Percentiles rank a stretch among this genome's conserved stretches.
Evolutionary conservation across 495 filamentous ascomycete species (phyloP).

Genomic region (Talaromyces ruber): DNA sequence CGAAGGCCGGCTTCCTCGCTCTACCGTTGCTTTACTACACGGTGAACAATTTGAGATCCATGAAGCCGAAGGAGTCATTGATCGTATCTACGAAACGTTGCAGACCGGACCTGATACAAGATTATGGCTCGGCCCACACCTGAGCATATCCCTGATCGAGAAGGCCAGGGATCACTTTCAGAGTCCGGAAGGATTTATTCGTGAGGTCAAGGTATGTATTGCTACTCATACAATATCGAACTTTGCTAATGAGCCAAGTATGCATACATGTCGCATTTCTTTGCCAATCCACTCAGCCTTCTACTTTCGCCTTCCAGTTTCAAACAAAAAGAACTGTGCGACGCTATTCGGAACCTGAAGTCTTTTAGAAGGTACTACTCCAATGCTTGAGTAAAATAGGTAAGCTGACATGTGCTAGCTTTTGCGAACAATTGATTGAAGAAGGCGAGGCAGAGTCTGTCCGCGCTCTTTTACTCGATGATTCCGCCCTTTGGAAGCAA

Average conservation of each 20-base stretch:
- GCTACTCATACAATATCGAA: neutral
- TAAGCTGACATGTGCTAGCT: conserved; percentile 19
- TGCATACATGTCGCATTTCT: conserved; percentile 93
- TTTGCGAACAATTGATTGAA: conserved; percentile 38
- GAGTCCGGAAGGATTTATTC: conserved; percentile 71
- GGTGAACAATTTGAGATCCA: conserved; percentile 81
- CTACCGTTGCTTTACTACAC: conserved; percentile 58
- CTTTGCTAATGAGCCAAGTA: conserved; percentile 46
- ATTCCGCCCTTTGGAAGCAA: conserved; percentile 34
- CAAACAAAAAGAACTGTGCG: conserved; percentile 48
- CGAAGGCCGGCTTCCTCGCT: conserved; percentile 71
- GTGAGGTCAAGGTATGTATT: conserved; percentile 64
- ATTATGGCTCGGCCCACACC: conserved; percentile 61
- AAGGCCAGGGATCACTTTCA: conserved; percentile 81
- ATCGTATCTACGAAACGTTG: conserved; percentile 66
- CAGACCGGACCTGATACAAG: conserved; percentile 44
- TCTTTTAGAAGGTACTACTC: conserved; percentile 62
- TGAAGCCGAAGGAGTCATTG: conserved; percentile 63
- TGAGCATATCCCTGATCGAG: conserved; percentile 56
- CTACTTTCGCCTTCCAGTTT: conserved; percentile 29
- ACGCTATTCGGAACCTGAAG: conserved; percentile 67
- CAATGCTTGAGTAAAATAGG: neutral
- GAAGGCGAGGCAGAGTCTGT: conserved; percentile 28
- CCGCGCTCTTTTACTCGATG: conserved; percentile 41
- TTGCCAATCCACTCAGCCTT: conserved; percentile 77